These are phyloP conservation scores for Phytophthora pini DNA, from an alignment of 352 stramenopile species.

Conservation along the genomic window DNA sequence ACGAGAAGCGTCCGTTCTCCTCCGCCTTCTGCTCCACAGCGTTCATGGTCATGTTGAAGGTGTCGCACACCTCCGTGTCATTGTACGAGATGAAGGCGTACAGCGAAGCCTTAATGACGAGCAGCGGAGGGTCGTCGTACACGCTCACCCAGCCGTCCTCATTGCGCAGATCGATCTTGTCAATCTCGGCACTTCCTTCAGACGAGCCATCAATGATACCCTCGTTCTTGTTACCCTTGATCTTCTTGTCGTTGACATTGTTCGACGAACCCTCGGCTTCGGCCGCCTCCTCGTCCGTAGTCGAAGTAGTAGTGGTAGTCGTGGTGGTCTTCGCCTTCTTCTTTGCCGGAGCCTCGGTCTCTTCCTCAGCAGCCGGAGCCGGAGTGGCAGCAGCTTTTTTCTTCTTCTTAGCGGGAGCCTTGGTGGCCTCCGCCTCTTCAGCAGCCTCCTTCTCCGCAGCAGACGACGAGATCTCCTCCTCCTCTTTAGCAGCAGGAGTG, in stretches of 20 bases:
- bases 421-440: slow-evolving; percentile 50
- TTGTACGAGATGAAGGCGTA: slow-evolving; percentile 91
- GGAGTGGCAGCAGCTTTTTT: slow-evolving; percentile 17
- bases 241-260: slow-evolving; percentile 69
- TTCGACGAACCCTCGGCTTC: slow-evolving; percentile 21
- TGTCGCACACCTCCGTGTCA: slow-evolving; percentile 79
- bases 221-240: slow-evolving; percentile 74
- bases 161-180: slow-evolving; percentile 85
- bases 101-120: slow-evolving; percentile 86
- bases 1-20: slow-evolving; percentile 71
- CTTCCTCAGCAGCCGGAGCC: slow-evolving; percentile 11
- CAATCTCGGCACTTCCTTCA: slow-evolving; percentile 81
- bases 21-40: slow-evolving; percentile 83
- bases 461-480: slow-evolving; percentile 4
- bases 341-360: slow-evolving; percentile 9
- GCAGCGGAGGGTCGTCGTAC: slow-evolving; percentile 78
- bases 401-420: slow-evolving; percentile 39
- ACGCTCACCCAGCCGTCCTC: slow-evolving; percentile 80
- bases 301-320: background rate
- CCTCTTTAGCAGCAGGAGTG: background rate
- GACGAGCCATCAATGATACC: slow-evolving; percentile 82
- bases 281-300: slow-evolving; percentile 3
- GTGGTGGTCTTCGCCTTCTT: slow-evolving; percentile 21
- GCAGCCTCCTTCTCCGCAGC: slow-evolving; percentile 47
- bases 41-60: slow-evolving; percentile 89